phyloP scores from a whole-genome alignment of 2,329 filamentous ascomycete species.

The Colletotrichum plurivorum region DNA sequence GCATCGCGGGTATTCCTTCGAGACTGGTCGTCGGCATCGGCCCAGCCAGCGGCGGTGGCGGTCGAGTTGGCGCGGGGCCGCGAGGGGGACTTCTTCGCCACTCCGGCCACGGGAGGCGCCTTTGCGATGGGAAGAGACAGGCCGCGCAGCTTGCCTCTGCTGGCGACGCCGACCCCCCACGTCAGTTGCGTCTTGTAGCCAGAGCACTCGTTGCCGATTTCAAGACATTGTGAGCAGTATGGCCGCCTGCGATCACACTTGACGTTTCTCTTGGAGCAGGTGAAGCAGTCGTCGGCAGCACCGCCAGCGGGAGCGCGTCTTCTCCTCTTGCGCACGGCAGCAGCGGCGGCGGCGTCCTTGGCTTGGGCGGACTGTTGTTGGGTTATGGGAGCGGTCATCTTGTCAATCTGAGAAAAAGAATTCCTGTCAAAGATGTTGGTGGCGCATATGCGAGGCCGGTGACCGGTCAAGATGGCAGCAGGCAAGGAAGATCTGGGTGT shows the following conservation, averaged over 20 bases:
- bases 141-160: constrained; percentile 92
- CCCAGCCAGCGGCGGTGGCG: constrained; percentile 56
- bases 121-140: constrained; percentile 82
- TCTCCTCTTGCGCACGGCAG: constrained; percentile 78
- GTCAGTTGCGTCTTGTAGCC: constrained; percentile 98
- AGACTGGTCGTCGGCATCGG: constrained; percentile 52
- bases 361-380: constrained; percentile 50
- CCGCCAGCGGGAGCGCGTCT: constrained; percentile 90
- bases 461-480: constrained; percentile 14
- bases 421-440: constrained; percentile 16
- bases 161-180: constrained; percentile 96
- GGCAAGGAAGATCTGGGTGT: background rate
- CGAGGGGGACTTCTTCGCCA: constrained; percentile 62
- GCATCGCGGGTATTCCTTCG: constrained; percentile 53
- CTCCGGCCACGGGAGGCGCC: constrained; percentile 66
- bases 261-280: constrained; percentile 85
- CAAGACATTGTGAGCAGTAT: constrained; percentile 95
- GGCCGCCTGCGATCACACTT: constrained; percentile 93
- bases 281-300: constrained; percentile 94
- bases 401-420: constrained; percentile 18
- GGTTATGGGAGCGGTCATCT: constrained; percentile 40
- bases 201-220: constrained; percentile 91
- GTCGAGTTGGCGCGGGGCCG: constrained; percentile 63
- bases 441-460: constrained; percentile 26
- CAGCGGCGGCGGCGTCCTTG: constrained; percentile 63